Evolutionary conservation across 169 alveolate species (phyloP).

Genomic region (Cryptosporidium xiaoi): DNA sequence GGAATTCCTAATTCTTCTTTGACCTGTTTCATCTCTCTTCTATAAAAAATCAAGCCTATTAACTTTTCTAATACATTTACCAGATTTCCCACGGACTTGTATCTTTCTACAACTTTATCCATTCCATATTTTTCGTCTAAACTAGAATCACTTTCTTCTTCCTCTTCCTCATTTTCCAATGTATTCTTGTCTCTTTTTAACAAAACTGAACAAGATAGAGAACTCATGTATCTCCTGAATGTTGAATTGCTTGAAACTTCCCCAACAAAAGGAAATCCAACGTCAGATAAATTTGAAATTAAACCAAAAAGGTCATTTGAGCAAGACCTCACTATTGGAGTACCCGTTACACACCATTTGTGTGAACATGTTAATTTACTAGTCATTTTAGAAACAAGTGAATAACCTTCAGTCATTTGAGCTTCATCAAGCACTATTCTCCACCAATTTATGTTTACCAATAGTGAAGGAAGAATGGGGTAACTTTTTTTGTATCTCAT

Average conservation of each 20-base stretch:
- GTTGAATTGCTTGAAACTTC: neutral
- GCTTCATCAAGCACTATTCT: slow-evolving; percentile 81
- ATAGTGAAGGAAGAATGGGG: slow-evolving; percentile 76
- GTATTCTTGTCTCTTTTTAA: neutral
- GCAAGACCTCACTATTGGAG: slow-evolving; percentile 78
- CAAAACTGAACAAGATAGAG: neutral
- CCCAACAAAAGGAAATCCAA: slow-evolving; percentile 25
- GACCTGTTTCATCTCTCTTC: slow-evolving; percentile 65
- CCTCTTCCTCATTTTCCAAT: neutral
- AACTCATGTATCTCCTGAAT: slow-evolving; percentile 26
- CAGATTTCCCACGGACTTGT: slow-evolving; percentile 4
- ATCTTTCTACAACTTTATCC: neutral
- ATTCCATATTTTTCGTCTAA: neutral
- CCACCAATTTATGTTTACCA: slow-evolving; percentile 79
- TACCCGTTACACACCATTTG: slow-evolving; percentile 82
- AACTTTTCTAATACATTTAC: slow-evolving; percentile 14
- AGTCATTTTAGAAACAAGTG: slow-evolving; percentile 72
- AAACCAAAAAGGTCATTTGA: slow-evolving; percentile 79
- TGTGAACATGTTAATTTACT: slow-evolving; percentile 15
- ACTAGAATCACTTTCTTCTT: too few species aligned
- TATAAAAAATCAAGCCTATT: slow-evolving; percentile 32
- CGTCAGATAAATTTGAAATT: slow-evolving; percentile 65
- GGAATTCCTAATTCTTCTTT: slow-evolving; percentile 45
- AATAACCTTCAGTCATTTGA: slow-evolving; percentile 80
- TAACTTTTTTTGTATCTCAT: slow-evolving; percentile 73